Evolutionary conservation across 2,329 filamentous ascomycete genomes (phyloP).

Genomic region (Cryphonectria parasitica): DNA sequence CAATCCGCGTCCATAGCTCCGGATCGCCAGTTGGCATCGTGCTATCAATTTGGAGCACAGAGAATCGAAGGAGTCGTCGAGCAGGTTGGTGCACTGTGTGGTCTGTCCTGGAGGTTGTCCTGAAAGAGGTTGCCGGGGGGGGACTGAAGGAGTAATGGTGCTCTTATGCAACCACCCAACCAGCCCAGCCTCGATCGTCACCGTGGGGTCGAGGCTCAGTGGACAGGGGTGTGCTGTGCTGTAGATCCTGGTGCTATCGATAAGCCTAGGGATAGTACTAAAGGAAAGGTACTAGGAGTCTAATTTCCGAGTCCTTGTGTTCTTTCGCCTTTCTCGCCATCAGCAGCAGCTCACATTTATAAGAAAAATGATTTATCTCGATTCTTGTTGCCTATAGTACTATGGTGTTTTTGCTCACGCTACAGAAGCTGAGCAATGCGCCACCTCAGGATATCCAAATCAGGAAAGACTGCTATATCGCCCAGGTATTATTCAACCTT

Average conservation of each 20-base stretch:
- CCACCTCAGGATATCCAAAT: neutral
- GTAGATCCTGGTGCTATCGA: slow-evolving; percentile 16
- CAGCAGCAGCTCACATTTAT: neutral
- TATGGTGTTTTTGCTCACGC: neutral
- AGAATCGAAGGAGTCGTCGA: neutral
- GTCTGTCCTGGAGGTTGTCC: neutral
- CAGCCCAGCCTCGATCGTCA: slow-evolving; percentile 15
- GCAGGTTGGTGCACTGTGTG: slow-evolving; percentile 5
- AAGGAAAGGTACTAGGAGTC: neutral
- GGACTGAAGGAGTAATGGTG: neutral
- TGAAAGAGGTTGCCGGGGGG: neutral
- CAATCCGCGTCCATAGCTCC: slow-evolving; percentile 66
- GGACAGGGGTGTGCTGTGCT: neutral
- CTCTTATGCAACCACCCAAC: neutral
- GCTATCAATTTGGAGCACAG: slow-evolving; percentile 11
- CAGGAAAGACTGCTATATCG: neutral
- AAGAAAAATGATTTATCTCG: neutral
- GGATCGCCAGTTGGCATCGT: slow-evolving; percentile 31
- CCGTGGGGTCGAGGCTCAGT: slow-evolving; percentile 18
- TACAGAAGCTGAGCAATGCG: neutral
- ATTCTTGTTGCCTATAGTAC: slow-evolving; percentile 6
- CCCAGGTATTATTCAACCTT: neutral
- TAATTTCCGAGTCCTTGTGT: neutral
- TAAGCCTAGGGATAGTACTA: neutral
- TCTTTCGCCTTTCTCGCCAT: neutral